Base-by-base conservation (phyloP, 2,329 filamentous ascomycete genomes). In the Fusarium praegraminearum region DNA sequence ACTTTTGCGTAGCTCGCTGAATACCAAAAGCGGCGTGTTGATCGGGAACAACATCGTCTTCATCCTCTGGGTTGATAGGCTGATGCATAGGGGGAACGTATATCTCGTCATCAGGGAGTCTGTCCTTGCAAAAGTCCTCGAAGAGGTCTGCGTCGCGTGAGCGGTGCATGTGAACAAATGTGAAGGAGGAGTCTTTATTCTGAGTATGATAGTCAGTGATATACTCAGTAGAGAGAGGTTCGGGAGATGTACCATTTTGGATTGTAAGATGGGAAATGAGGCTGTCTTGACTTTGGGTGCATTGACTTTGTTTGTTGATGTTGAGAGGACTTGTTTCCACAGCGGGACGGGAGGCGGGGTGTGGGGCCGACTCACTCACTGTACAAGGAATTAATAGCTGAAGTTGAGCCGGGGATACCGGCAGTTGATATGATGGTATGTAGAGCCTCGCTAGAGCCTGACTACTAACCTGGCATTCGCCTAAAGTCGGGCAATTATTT, bases 1-100 rank as follows among this genome's bases (percentile, higher is more conserved):
- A 85, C 69, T 87, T 86, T 80, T 93, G 91, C 18, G 92, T 94
- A 12, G 93, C 93, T 71, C 91, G 87, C 78, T 93, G 89, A 74
- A 97, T 96, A 40, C 93, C 93, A 78, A 96, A 96, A 1, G 93
- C 93, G 15, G 93, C 93, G 77, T 96, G 93, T 81, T 96, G 93
- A 79, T 96, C 92, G 1, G 93, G 93, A 7, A 96, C 93, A 6
- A 96, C 91, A 76, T 96, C 93, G 76, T 96, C 93, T 80, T 96
- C 92, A 78, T 96, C 93, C 79, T 96, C 93, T 0, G 93, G 93
- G 77, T 96, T 95, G 76, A 94, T 85, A 41, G 93, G 93, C 78
- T 93, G 92, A 77, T 94, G 89, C 67, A 93, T 88, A 10, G 89
- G 89, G 35, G 91, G 89, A n/a, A 97, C 91, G 79, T 92, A 92